Evolutionary conservation across 352 stramenopile species (phyloP).

Genomic region (Globisporangium uncinulatum): DNA sequence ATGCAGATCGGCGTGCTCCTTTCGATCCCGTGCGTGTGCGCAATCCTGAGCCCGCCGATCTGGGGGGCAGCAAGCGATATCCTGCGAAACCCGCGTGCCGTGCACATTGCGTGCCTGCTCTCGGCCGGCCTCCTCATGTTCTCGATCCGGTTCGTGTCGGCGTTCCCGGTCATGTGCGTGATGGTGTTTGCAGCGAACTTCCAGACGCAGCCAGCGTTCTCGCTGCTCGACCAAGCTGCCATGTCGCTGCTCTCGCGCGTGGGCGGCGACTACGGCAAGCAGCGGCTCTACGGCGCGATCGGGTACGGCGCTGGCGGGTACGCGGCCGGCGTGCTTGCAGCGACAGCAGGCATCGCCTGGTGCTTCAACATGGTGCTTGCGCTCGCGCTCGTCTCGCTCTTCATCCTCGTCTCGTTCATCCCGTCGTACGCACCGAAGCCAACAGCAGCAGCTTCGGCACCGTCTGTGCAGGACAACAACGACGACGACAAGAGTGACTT

Average conservation of each 20-base stretch:
- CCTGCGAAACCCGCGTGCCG: conserved; percentile 52
- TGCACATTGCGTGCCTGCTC: conserved; percentile 60
- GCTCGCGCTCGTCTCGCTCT: conserved; percentile 47
- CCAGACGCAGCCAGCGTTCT: conserved; percentile 58
- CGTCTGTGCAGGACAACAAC: neutral
- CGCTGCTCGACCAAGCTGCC: conserved; percentile 58
- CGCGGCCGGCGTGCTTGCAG: conserved; percentile 53
- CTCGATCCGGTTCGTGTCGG: conserved; percentile 52
- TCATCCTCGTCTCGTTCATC: conserved; percentile 47
- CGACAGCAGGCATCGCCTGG: conserved; percentile 61
- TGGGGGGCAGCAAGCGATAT: conserved; percentile 63
- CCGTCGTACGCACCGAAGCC: conserved; percentile 29
- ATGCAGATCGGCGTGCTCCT: conserved; percentile 74
- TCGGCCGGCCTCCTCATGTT: conserved; percentile 65
- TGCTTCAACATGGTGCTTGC: conserved; percentile 74
- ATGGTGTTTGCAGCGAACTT: conserved; percentile 74
- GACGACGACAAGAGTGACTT: conserved; percentile 29
- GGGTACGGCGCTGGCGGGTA: conserved; percentile 66
- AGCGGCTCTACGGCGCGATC: conserved; percentile 63
- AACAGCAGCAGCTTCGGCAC: neutral
- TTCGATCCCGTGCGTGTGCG: conserved; percentile 59
- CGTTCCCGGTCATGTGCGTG: conserved; percentile 64
- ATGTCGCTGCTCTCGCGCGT: conserved; percentile 58
- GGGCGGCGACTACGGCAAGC: conserved; percentile 72
- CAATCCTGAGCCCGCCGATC: conserved; percentile 59